phyloP scores from a whole-genome alignment of 2,329 filamentous ascomycete species.

The Microcyclospora tardicrescens region DNA sequence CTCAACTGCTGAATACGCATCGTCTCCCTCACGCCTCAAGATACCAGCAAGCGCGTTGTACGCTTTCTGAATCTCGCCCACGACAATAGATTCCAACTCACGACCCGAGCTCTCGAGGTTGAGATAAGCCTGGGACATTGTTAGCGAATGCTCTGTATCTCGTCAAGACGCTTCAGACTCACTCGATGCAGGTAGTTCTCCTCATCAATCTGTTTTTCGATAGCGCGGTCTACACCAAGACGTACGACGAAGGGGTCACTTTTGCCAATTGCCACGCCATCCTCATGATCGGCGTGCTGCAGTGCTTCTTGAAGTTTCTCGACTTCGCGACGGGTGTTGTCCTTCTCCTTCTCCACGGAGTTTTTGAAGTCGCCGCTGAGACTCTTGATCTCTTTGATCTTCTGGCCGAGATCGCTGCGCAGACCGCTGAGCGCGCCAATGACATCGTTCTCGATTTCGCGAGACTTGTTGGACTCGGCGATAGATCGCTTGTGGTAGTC shows the following conservation, averaged over 20 bases:
- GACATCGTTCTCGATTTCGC: slow-evolving; percentile 82
- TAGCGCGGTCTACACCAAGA: slow-evolving; percentile 72
- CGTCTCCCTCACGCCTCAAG: slow-evolving; percentile 78
- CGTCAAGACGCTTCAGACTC: slow-evolving; percentile 5
- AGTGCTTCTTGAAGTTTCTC: slow-evolving; percentile 70
- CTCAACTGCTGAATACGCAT: slow-evolving; percentile 63
- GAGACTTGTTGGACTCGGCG: slow-evolving; percentile 72
- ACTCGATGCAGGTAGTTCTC: slow-evolving; percentile 94
- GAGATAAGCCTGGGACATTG: slow-evolving; percentile 60
- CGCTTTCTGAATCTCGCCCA: slow-evolving; percentile 94
- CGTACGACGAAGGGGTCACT: slow-evolving; percentile 84
- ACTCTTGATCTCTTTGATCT: slow-evolving; percentile 96
- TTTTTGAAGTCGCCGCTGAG: slow-evolving; percentile 94
- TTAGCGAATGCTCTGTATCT: slow-evolving; percentile 5
- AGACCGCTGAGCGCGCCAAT: slow-evolving; percentile 76
- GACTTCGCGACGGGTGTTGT: slow-evolving; percentile 66
- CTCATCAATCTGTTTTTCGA: slow-evolving; percentile 87
- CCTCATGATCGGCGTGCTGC: slow-evolving; percentile 58
- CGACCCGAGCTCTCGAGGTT: slow-evolving; percentile 90
- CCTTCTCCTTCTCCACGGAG: slow-evolving; percentile 88
- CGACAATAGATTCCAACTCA: slow-evolving; percentile 90
- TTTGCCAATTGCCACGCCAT: slow-evolving; percentile 66
- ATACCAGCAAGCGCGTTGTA: slow-evolving; percentile 91
- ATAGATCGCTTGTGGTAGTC: slow-evolving; percentile 73
- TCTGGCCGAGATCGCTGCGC: slow-evolving; percentile 77